These are phyloP conservation scores for Phytophthora rubi DNA, from an alignment of 352 stramenopile genomes.

Conservation along the genomic window DNA sequence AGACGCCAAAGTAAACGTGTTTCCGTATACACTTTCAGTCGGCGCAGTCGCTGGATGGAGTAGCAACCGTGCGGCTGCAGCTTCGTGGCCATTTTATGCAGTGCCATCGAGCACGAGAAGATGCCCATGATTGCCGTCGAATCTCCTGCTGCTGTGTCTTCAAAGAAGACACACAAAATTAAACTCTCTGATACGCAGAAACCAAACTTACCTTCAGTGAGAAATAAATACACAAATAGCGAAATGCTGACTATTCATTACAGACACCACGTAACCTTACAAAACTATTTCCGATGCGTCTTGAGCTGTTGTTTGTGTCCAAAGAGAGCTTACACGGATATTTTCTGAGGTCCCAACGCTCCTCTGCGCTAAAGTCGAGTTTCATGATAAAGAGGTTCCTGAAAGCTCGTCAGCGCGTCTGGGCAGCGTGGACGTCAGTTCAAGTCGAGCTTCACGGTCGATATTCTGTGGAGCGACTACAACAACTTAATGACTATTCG, in stretches of 20 bases:
- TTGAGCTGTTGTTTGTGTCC: too few species aligned
- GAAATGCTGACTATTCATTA: too few species aligned
- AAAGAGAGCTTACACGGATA: too few species aligned
- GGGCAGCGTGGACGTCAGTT: slow-evolving; percentile 1
- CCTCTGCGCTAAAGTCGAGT: too few species aligned
- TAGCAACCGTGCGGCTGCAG: slow-evolving; percentile 1
- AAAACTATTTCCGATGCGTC: too few species aligned
- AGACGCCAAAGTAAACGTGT: neutral
- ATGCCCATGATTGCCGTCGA: neutral
- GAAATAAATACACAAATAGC: too few species aligned
- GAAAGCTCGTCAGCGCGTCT: neutral
- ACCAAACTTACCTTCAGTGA: neutral
- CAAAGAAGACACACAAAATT: neutral
- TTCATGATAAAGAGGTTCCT: neutral
- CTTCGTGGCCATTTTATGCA: neutral
- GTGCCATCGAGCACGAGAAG: slow-evolving; percentile 2
- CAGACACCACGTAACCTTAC: too few species aligned
- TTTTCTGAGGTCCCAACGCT: too few species aligned
- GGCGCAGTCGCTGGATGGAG: neutral
- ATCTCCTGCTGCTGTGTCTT: neutral
- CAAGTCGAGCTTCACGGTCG: slow-evolving; percentile 33
- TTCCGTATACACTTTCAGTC: neutral
- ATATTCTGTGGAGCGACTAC: slow-evolving; percentile 26
- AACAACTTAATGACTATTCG: slow-evolving; percentile 3
- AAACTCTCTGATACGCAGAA: neutral